These are phyloP conservation scores for Fusarium sarcochroum DNA, from an alignment of 2,329 filamentous ascomycete genomes.

Conservation along the genomic window DNA sequence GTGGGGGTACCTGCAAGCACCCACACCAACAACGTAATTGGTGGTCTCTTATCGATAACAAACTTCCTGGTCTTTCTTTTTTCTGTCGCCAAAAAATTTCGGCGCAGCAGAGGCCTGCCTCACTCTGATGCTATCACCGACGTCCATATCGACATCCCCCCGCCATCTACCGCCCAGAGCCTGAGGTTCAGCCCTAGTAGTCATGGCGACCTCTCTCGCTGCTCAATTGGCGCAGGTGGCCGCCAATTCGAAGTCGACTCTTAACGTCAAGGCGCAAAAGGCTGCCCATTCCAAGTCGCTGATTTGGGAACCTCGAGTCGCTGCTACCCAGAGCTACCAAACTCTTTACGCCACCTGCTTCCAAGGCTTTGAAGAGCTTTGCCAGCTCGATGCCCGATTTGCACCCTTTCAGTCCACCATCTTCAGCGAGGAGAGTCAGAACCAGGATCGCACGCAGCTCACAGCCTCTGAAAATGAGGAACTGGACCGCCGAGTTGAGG, in stretches of 20 bases:
- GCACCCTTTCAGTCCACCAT: slow-evolving; percentile 79
- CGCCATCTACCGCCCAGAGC: slow-evolving; percentile 45
- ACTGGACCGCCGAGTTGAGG: slow-evolving; percentile 82
- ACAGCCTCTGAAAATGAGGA: slow-evolving; percentile 84
- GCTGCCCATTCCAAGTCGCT: slow-evolving; percentile 93
- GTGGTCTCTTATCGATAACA: slow-evolving; percentile 52
- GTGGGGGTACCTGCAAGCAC: slow-evolving; percentile 28
- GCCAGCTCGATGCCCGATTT: slow-evolving; percentile 87
- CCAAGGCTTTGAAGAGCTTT: slow-evolving; percentile 93
- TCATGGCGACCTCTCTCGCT: slow-evolving; percentile 88
- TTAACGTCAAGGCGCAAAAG: slow-evolving; percentile 94
- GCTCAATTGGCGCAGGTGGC: slow-evolving; percentile 95
- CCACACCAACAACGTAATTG: background rate
- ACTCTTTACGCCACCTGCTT: slow-evolving; percentile 88
- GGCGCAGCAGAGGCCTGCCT: slow-evolving; percentile 38
- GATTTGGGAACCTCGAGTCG: slow-evolving; percentile 89
- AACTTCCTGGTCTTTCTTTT: slow-evolving; percentile 38
- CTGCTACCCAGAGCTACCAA: slow-evolving; percentile 90
- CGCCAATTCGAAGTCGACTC: slow-evolving; percentile 87
- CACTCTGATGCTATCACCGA: slow-evolving; percentile 42
- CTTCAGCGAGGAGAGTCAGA: slow-evolving; percentile 94
- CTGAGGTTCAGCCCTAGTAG: slow-evolving; percentile 45
- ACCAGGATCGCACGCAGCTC: slow-evolving; percentile 89
- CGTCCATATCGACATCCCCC: slow-evolving; percentile 37
- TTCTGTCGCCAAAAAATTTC: slow-evolving; percentile 51